Evolutionary conservation across 2,329 filamentous ascomycete species (phyloP), one percentile per base, ranked within the genome.

Genomic region (Diaporthe ampelina): DNA sequence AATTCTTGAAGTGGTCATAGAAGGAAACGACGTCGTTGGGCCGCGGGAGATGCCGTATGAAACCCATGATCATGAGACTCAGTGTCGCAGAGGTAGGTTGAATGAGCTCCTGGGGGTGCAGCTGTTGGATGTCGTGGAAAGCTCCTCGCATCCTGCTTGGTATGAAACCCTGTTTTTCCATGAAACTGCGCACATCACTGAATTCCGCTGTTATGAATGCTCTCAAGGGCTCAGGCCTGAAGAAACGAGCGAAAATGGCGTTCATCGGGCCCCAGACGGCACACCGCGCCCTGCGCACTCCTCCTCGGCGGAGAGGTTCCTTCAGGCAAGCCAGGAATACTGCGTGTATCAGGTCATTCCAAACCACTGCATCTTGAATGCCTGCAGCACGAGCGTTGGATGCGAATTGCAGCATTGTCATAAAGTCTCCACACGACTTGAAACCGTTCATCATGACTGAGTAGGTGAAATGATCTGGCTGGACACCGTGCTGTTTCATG

Each of bases 381-480:
- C 86, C 81, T 7, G 85, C 82, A 43, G 83, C 76, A 58, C 87
- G 85, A 6, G 91, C 87, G 57, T 89, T 85, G 6, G 87, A 81
- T 68, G 92, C 85, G 58, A 93, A 86, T 43, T 85, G 84, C 57
- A 86, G 84, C 37, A 95, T 85, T 35, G 87, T 87, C 4, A 85
- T 81, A 6, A 87, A 84, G 75, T 94, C 87, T 32, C 86, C 82
- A 26, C 86, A 85, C 5, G 81, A 80, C 77, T 94, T 94, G 69
- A 94, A 93, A 43, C 93, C 92, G 74, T 92, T 89, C 56, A 97
- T 88, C 45, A 98, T 85, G 37, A 91, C 91, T 0, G 91, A 87
- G 80, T 92, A 94, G 0, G 94, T 92, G 76, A 91, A 88, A 0
- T 84, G 83, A 80, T 97, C 91, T 0, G 94, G 89, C 71, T 88